Conservation (phyloP, 1,139 yeast genomes). For the Candida sanyaensis region DNA sequence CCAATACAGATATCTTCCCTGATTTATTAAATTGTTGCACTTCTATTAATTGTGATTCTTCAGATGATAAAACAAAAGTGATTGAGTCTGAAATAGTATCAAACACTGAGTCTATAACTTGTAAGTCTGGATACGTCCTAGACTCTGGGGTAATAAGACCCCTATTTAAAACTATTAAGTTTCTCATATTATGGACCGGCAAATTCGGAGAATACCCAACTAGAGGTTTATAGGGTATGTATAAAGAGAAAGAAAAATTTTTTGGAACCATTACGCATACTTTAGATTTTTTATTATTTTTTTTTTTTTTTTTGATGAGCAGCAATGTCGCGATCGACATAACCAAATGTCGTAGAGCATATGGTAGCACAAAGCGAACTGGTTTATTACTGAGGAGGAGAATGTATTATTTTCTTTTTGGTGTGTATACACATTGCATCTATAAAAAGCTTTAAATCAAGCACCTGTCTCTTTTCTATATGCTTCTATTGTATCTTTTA, state of each 20-base stretch:
- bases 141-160: slow-evolving; percentile 54
- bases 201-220: no score
- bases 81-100: slow-evolving; percentile 77
- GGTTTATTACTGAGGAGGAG: background rate
- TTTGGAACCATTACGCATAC: background rate
- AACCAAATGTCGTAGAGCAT: background rate
- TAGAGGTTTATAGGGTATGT: background rate
- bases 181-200: slow-evolving; percentile 44
- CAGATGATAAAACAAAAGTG: slow-evolving; percentile 65
- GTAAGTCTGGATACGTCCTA: slow-evolving; percentile 61
- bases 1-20: slow-evolving; percentile 55
- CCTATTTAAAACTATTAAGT: slow-evolving; percentile 56
- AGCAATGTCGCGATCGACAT: slow-evolving; percentile 1
- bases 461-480: slow-evolving; percentile 14
- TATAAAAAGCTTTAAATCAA: background rate
- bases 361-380: background rate
- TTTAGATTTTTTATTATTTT: no score
- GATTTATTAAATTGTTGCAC: slow-evolving; percentile 56
- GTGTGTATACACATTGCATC: no score
- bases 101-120: slow-evolving; percentile 61
- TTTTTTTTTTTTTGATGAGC: slow-evolving; percentile 4
- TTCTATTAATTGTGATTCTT: slow-evolving; percentile 55
- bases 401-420: background rate
- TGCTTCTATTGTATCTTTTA: slow-evolving; percentile 41
- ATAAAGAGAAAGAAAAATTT: background rate